A percentile compares a stretch with the other conserved stretches of the same genome.
phyloP scores from a whole-genome alignment of 2,329 filamentous ascomycete genomes.

The Fusarium protoensiforme region DNA sequence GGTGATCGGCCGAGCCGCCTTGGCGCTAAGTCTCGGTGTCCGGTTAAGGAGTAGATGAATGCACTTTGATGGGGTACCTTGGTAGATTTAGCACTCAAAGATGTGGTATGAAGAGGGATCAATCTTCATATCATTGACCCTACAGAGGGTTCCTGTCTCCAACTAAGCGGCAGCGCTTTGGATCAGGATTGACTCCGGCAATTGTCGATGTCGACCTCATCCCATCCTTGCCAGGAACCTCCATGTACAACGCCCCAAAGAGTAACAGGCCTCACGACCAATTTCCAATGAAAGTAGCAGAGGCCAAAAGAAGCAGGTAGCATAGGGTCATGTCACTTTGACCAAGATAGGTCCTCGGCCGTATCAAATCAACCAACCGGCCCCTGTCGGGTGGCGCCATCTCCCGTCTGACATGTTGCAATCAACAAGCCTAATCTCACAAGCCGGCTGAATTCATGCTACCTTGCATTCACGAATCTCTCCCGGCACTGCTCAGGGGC shows the following conservation, averaged over 20 bases:
- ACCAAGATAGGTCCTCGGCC: neutral
- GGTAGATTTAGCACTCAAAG: neutral
- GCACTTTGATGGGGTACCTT: neutral
- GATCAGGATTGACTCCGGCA: neutral
- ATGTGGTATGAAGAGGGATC: neutral
- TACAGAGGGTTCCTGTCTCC: neutral
- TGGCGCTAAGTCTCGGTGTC: neutral
- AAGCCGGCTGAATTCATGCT: neutral
- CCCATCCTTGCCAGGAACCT: neutral
- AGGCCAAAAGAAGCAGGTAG: neutral
- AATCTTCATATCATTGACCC: neutral
- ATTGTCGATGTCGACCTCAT: neutral
- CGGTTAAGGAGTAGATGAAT: neutral
- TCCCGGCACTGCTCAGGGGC: neutral
- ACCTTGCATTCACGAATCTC: conserved; percentile 7
- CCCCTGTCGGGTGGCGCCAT: neutral
- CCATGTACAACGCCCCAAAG: neutral
- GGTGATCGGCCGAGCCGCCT: neutral
- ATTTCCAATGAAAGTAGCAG: neutral
- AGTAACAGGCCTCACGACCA: neutral
- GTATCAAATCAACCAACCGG: neutral
- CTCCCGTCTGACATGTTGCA: neutral
- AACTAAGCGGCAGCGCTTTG: neutral
- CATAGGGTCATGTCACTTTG: neutral
- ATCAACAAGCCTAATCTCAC: neutral